Evolutionary conservation across 2,329 filamentous ascomycete genomes (phyloP).

Genomic region (Nothophaeocryptopus gaeumannii): DNA sequence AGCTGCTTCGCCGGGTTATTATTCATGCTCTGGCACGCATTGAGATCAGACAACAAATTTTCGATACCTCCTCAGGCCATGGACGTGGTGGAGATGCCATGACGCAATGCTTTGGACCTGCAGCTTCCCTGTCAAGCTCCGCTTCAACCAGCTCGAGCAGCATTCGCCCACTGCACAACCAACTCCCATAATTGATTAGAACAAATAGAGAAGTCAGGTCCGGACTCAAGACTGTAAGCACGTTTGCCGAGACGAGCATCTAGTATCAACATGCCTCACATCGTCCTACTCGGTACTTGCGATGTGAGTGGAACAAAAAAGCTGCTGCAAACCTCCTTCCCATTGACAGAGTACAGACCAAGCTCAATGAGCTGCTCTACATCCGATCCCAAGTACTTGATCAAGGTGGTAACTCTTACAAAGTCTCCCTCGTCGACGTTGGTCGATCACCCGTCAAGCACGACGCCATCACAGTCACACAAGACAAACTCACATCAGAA

Average conservation of each 20-base stretch:
- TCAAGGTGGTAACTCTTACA: conserved; percentile 27
- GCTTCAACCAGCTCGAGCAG: too few relatives aligned
- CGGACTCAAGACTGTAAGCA: too few relatives aligned
- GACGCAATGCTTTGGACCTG: conserved; percentile 6
- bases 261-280: conserved; percentile 31
- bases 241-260: too few relatives aligned
- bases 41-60: not conserved
- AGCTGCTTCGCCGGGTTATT: not conserved
- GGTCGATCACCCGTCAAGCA: conserved; percentile 48
- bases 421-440: conserved; percentile 55
- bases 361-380: conserved; percentile 58
- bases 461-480: conserved; percentile 49
- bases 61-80: too few relatives aligned
- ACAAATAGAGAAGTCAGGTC: too few relatives aligned
- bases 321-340: not conserved
- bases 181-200: too few relatives aligned
- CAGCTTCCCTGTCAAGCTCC: too few relatives aligned
- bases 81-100: not conserved
- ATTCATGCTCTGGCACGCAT: not conserved
- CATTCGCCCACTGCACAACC: too few relatives aligned
- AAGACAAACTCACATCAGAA: conserved; percentile 42
- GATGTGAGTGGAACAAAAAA: conserved; percentile 40
- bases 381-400: conserved; percentile 48
- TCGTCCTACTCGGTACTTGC: conserved; percentile 61
- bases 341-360: conserved; percentile 42